Base-by-base conservation (phyloP, 2,329 filamentous ascomycete genomes). In the Alternaria gaisen region DNA sequence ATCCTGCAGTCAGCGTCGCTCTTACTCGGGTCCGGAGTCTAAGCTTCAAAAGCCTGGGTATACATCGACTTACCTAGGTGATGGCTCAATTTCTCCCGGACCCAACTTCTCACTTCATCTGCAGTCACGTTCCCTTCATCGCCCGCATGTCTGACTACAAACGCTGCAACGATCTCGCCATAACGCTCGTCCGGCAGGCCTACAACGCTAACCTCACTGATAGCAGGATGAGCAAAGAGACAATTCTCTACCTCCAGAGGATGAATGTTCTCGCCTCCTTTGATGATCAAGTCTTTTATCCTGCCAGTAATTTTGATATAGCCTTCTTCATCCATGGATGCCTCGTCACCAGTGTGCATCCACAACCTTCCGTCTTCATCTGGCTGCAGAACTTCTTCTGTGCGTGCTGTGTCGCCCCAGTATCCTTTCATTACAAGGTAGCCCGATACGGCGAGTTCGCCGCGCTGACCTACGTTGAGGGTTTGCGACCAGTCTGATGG, bases 281-380 rank as follows among this genome's bases (percentile, higher is more conserved):
- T 87, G 75, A 98, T 98, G 70, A 99, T 97, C 56, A 98, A 80
- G 76, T 99, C 95, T 80, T 98, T 98, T 74, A 97, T 94, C 16
- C 94, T 85, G 3, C 94, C 93, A 1, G 93, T 97, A 73, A 98
- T 97, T 68, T 87, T 86, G 2, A 97, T 87, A 75, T 93, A 98
- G 2, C 94, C 95, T 28, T 93, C 85, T 5, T 80, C 83, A 63
- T 96, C 92, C 86, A 98, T 96, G 53, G 83, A 81, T 2, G 93
- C 95, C 82, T 98, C 94, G 73, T 99, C 95, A 20, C 95, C 95
- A 0, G 91, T 96, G 72, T 89, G 84, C 91, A 98, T 95, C 94
- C 94, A 98, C 18, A 90, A 74, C 46, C 84, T 86, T 6, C 84
- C 83, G 1, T 84, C 78, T 10, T 85, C 79, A 54, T 87, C 85